Evolutionary conservation across 805 yeast genomes (phyloP), one percentile per base, ranked within the genome.

Genomic region (Candida qinlingensis): DNA sequence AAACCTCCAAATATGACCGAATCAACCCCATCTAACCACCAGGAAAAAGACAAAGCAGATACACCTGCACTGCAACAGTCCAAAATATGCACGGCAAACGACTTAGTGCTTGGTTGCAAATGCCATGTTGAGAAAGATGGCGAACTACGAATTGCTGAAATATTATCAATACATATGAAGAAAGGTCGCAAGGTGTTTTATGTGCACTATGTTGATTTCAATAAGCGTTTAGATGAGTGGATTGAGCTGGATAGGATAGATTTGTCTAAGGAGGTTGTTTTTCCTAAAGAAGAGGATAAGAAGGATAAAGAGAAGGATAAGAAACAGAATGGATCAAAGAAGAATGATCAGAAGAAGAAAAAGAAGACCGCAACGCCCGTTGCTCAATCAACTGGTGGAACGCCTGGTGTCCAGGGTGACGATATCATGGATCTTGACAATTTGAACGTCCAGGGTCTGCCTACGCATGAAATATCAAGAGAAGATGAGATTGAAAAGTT

Each of bases 171-270:
- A 44, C 88, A 87, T 53, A 67, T 77, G 41, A 81, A 87, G 59
- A 85, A 89, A 63, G 88, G 91, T 11, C 79, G 85, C 52, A 80
- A 81, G 33, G 87, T 80, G 55, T 91, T 85, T 65, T 94, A 94
- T 64, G 96, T 94, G 31, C 99, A 94, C 66, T 94, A 90, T 69
- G 88, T 82, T 46, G 96, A 91, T 57, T 94, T 84, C 73, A 94
- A 94, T 72, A 94, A 94, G 67, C 85, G 99, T 66, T 75, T 94
- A 57, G 99, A 94, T 70, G 99, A 94, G 66, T 92, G 98, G 98
- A 80, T 94, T 6, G 73, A 76, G 25, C 73, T 79, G 5, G 83
- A 81, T 36, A 75, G 95, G 45, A 81, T 94, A 9, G 87, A 89
- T 63, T 76, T 81, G 46, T 70, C 74, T n/a, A 71, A 81, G 47